Base-by-base conservation (phyloP, 2,329 filamentous ascomycete genomes). In the Botrytis fragariae region DNA sequence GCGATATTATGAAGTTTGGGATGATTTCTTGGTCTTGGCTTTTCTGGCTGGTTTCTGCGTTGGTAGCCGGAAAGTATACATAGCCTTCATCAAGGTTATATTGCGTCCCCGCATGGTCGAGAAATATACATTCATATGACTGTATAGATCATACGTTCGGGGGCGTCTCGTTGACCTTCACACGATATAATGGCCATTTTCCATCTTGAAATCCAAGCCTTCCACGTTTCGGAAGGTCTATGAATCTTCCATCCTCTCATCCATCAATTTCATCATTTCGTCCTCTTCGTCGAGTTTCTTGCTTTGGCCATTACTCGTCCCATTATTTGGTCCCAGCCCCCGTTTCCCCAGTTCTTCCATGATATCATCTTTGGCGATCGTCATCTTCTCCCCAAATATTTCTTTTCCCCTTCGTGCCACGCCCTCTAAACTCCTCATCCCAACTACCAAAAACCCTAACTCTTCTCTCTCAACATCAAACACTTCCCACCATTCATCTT, bases 401-500 rank as follows among this genome's bases (percentile, higher is more conserved):
- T 74, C 74, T 25, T 57, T 63, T 51, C 77, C 77, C 65, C 74
- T 77, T 65, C 59, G 72, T 9, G 72, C 78, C 51, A 79, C 94
- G 0, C 89, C 90, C 75, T 92, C 90, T 72, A 97, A 84, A 79
- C 95, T 98, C 75, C 90, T 86, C 87, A 98, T 89, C 0, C 88
- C 94, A 18, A 98, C 93, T 5, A 97, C 94, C 73, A 98, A 83
- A 78, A 98, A 98, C 0, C 96, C 96, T 51, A 99, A 86, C 81
- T 97, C 94, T 84, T 99, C 96, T 69, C 96, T 87, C 79, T 98
- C 95, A 12, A 96, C 93, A 82, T 99, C 96, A 81, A 98, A 98
- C 0, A 98, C 93, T 82, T 98, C 95, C 96, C 96, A 99, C 96
- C 96, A 99, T 76, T 93, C 91, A 65, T 88, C 89, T 76, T 92